Base-by-base conservation (phyloP, 2,329 filamentous ascomycete genomes). In the Neonectria hederae region DNA sequence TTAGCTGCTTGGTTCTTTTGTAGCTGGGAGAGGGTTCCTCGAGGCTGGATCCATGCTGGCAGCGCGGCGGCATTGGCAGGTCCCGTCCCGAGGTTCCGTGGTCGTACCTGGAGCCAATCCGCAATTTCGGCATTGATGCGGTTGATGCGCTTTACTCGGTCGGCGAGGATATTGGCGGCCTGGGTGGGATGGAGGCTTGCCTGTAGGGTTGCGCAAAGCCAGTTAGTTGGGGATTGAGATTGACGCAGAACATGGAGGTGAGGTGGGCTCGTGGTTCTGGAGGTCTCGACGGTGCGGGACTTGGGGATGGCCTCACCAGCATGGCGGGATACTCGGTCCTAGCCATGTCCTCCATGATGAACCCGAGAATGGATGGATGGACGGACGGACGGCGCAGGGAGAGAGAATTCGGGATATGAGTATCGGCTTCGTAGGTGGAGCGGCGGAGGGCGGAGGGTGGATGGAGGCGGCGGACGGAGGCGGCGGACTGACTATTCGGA, bases 271-370 rank as follows among this genome's bases (percentile, higher is more conserved):
- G 17, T 3, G 46, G 57, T 57, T 54, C 53, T 46, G 51, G 51
- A 28, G 22, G 53, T 11, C 28, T 21, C n/a, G 48, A 21, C 24
- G 21, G 43, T 42, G 38, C 8, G 28, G 49, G 24, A 42, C 26
- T 58, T 21, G 49, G 64, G 66, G 46, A 62, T 21, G 65, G 65
- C 81, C 91, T 85, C 86, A 97, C 95, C 90, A 97, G 90, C 88
- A 98, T 90, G 73, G 90, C 90, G 79, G 95, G 94, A 85, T 98
- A 98, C 81, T 97, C 95, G 80, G 92, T 86, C 81, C 94, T 89
- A 78, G 92, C 90, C 76, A 95, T 87, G 76, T 90, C 90, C 65
- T 92, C 90, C 89, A 93, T 93, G 75, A 75, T 80, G 72, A 90
- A 58, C 62, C 49, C 56, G 48, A 58, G 59, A 42, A 45, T 11